phyloP scores from a whole-genome alignment of 177 flowering plant species.

The Vitis hybrid region DNA sequence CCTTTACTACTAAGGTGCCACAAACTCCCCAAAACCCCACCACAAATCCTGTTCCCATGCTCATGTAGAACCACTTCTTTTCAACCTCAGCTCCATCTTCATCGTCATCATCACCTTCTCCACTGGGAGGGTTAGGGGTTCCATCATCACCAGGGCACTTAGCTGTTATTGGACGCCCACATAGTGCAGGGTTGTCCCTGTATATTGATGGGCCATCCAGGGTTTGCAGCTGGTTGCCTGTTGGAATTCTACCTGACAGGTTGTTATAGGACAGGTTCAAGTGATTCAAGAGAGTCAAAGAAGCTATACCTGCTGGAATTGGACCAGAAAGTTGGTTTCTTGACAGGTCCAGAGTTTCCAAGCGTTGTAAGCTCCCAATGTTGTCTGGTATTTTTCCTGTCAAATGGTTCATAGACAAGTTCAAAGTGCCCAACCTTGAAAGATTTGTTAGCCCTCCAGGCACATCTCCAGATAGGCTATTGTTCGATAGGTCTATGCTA shows the following conservation, averaged over 20 bases:
- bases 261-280: too few species aligned
- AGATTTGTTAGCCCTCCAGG: too few species aligned
- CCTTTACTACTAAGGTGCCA: constrained; percentile 4
- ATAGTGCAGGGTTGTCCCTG: constrained; percentile 9
- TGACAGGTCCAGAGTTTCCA: constrained; percentile 18
- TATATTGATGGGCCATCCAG: constrained; percentile 9
- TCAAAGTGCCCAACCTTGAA: too few species aligned
- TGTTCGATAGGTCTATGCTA: constrained; percentile 16
- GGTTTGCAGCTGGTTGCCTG: constrained; percentile 8
- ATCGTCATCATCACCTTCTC: background rate
- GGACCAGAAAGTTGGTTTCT: constrained; percentile 11
- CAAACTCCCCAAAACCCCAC: constrained; percentile 1
- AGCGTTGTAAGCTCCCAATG: background rate
- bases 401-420: too few species aligned
- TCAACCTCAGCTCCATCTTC: constrained; percentile 1
- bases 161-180: constrained; percentile 8
- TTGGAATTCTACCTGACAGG: too few species aligned
- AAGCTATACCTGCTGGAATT: too few species aligned
- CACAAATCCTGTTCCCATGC: constrained; percentile 7
- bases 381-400: too few species aligned
- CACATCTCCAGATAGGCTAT: constrained; percentile 13
- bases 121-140: background rate
- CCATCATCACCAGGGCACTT: background rate
- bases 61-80: background rate
- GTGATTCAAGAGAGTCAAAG: too few species aligned